phyloP scores from a whole-genome alignment of 1,284 basidiomycete genomes.

The Tilletia indica region DNA sequence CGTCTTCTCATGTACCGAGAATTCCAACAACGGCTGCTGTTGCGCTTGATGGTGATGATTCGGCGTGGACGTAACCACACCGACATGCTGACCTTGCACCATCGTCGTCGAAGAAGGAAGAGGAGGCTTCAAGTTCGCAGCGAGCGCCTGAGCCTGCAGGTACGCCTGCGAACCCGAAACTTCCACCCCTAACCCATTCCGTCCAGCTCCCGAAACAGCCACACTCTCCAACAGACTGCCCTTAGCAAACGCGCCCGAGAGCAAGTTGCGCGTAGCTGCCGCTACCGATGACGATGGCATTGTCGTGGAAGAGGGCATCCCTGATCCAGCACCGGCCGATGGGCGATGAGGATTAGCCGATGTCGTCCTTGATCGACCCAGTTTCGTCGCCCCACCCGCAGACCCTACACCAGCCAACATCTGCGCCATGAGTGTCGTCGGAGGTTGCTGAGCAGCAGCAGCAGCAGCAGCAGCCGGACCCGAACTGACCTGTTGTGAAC shows the following conservation, averaged over 20 bases:
- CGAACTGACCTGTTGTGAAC: background rate
- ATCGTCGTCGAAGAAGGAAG: background rate
- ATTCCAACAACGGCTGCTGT: background rate
- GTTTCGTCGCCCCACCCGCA: background rate
- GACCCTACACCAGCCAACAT: conserved; percentile 3
- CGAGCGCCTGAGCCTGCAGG: background rate
- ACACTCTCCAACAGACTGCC: conserved; percentile 41
- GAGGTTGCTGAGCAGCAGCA: background rate
- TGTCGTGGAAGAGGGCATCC: background rate
- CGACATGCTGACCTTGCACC: background rate
- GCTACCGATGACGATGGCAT: background rate
- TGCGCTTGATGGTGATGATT: background rate
- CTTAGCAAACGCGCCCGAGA: conserved; percentile 42
- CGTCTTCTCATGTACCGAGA: conserved; percentile 10
- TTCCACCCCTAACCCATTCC: conserved; percentile 7
- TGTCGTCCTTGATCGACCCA: too few relatives aligned
- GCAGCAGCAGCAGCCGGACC: too few relatives aligned
- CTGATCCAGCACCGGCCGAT: background rate
- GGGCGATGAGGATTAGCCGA: background rate
- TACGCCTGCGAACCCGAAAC: conserved; percentile 1
- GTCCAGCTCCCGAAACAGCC: conserved; percentile 25
- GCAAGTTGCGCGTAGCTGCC: conserved; percentile 28
- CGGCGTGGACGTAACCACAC: too few relatives aligned
- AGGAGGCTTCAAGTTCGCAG: background rate
- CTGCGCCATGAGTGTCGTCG: conserved; percentile 1